Evolutionary conservation across 768 basidiomycete species (phyloP), one percentile per base, ranked within the genome.

Genomic region (Kwoniella sp.): DNA sequence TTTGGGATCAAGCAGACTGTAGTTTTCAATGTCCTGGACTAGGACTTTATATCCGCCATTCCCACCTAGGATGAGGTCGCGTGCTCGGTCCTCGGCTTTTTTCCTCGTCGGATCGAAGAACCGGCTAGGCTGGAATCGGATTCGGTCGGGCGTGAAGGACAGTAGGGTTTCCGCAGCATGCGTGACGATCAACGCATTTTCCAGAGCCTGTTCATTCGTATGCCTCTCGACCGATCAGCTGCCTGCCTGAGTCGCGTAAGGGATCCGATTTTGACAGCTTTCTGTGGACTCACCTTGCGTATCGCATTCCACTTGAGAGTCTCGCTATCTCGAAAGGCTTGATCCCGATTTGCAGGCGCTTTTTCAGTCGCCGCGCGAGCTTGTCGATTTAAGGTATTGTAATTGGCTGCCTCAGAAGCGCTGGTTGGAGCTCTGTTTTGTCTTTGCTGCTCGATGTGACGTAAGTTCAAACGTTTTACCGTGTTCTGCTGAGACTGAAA

Each of bases 261-360:
- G n/a, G n/a, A n/a, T n/a, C n/a, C n/a, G n/a, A n/a, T n/a, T n/a
- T n/a, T n/a, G n/a, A n/a, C n/a, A n/a, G n/a, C n/a, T n/a, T n/a
- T n/a, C n/a, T n/a, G n/a, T n/a, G n/a, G 13, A 57, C 55, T 17
- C 25, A 57, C 55, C 15, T 17, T 10, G 10, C 25, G 30, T 12
- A 57, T 25, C 30, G 55, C 55, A 17, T 24, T 27, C 55, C 55
- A 57, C 25, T 57, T 57, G 37, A 57, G 5, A 19, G 37, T 57
- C 37, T 57, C 55, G 37, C 33, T 57, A 10, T 40, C n/a, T n/a
- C 37, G 9, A n/a, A 57, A 57, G 17, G 55, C 37, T 27, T 57
- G 29, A n/a, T 57, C 55, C 55, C 55, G 30, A 47, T n/a, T n/a
- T n/a, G n/a, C n/a, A n/a, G n/a, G n/a, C n/a, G n/a, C n/a, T n/a